Percentiles rank a stretch among this genome's conserved stretches.
Evolutionary conservation across 2,329 filamentous ascomycete species (phyloP).

Genomic region (Paecilomyces sp.): DNA sequence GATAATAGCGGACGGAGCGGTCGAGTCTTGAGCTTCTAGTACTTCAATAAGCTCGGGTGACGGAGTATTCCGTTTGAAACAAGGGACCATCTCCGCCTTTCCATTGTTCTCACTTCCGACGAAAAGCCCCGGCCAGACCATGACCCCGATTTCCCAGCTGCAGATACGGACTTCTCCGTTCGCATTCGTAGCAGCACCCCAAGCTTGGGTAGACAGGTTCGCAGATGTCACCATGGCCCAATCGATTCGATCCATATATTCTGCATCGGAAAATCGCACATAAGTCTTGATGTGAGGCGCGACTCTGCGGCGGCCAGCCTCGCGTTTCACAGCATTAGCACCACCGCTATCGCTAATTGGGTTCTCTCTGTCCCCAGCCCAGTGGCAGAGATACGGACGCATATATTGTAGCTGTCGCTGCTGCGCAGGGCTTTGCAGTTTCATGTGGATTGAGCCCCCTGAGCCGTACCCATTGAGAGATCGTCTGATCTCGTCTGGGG

Average conservation of each 20-base stretch:
- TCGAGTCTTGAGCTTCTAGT: slow-evolving; percentile 16
- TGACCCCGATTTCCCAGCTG: slow-evolving; percentile 76
- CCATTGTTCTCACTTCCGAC: slow-evolving; percentile 4
- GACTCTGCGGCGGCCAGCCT: slow-evolving; percentile 59
- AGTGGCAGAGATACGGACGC: slow-evolving; percentile 64
- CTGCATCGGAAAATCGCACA: slow-evolving; percentile 51
- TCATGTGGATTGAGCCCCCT: slow-evolving; percentile 75
- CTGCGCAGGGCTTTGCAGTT: slow-evolving; percentile 62
- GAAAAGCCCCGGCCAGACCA: slow-evolving; percentile 67
- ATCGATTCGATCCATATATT: slow-evolving; percentile 49
- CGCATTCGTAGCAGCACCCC: slow-evolving; percentile 59
- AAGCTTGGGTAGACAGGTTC: slow-evolving; percentile 85
- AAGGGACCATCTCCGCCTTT: slow-evolving; percentile 56
- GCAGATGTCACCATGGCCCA: slow-evolving; percentile 88
- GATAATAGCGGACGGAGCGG: slow-evolving; percentile 39
- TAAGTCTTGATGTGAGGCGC: slow-evolving; percentile 91
- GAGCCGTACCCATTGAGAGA: slow-evolving; percentile 73
- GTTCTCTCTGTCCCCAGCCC: slow-evolving; percentile 54
- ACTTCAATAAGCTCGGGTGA: neutral
- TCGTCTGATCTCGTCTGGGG: slow-evolving; percentile 65
- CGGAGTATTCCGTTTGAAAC: slow-evolving; percentile 54
- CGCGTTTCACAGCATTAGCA: slow-evolving; percentile 16
- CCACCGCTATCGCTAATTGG: neutral
- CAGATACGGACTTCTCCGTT: slow-evolving; percentile 61
- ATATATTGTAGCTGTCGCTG: slow-evolving; percentile 68